A percentile compares a stretch with the other conserved stretches of the same genome.
These are phyloP conservation scores for Striga asiatica DNA, from an alignment of 257 asterid genomes.

Conservation along the genomic window DNA sequence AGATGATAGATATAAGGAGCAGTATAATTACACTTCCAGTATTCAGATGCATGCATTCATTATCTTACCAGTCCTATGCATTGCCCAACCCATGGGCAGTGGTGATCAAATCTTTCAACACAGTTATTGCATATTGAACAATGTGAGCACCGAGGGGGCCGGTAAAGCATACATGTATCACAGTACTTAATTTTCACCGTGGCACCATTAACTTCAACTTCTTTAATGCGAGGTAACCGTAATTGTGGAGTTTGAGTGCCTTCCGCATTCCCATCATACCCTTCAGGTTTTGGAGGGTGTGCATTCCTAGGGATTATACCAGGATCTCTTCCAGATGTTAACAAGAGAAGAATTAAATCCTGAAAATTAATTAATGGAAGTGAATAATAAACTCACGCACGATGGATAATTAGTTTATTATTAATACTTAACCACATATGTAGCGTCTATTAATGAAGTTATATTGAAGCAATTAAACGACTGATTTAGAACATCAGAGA, in stretches of 20 bases:
- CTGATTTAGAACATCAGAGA: not conserved
- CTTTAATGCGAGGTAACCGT: conserved; percentile 83
- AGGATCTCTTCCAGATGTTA: conserved; percentile 97
- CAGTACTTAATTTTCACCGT: conserved; percentile 85
- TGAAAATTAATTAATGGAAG: conserved; percentile 22
- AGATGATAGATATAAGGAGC: no score
- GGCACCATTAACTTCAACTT: conserved; percentile 78
- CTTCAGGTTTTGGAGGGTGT: conserved; percentile 96
- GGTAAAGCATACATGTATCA: conserved; percentile 95
- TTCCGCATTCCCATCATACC: conserved; percentile 59
- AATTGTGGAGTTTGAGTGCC: conserved; percentile 91
- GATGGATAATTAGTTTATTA: no score
- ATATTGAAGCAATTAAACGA: not conserved
- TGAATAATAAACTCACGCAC: not conserved
- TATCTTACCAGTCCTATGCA: conserved; percentile 90
- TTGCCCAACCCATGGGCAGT: conserved; percentile 99
- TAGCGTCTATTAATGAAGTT: not conserved
- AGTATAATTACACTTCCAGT: no score
- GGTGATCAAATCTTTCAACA: conserved; percentile 92
- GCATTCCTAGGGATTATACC: conserved; percentile 92
- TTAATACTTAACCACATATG: not conserved
- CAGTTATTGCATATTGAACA: conserved; percentile 98
- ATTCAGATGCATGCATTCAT: not conserved
- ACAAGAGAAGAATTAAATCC: conserved; percentile 83
- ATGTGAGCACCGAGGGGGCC: conserved; percentile 98